Percentiles rank a stretch among this genome's conserved stretches.
These are phyloP conservation scores for Galium porrigens DNA, from an alignment of 305 asterid genomes.

Conservation along the genomic window DNA sequence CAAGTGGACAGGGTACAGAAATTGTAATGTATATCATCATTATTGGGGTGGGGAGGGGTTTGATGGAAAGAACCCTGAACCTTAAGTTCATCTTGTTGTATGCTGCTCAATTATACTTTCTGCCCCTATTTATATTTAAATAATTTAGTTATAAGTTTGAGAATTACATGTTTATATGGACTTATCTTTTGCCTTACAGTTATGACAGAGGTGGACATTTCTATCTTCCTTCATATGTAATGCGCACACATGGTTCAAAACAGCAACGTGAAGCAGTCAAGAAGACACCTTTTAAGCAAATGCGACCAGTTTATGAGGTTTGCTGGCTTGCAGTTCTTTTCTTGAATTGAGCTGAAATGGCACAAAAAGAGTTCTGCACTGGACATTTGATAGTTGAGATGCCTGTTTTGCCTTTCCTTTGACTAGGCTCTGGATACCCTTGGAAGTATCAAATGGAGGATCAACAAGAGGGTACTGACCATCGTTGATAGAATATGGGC, in stretches of 20 bases:
- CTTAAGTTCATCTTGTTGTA: neutral
- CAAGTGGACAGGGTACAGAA: conserved; percentile 77
- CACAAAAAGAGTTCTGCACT: neutral
- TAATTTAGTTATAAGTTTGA: neutral
- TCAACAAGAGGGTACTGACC: conserved; percentile 66
- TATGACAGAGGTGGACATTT: conserved; percentile 84
- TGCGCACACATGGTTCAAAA: conserved; percentile 93
- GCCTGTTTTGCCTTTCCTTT: conserved; percentile 16
- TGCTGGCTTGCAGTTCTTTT: conserved; percentile 9
- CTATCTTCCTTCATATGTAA: conserved; percentile 69
- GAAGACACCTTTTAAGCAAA: conserved; percentile 47
- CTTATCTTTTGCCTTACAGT: conserved; percentile 25
- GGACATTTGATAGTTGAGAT: conserved; percentile 1
- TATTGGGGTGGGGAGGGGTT: neutral
- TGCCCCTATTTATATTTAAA: neutral
- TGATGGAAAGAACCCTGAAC: neutral
- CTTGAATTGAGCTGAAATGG: neutral
- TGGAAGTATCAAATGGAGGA: conserved; percentile 90
- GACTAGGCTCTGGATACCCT: conserved; percentile 82
- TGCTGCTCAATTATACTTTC: neutral
- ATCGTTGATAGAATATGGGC: conserved; percentile 85
- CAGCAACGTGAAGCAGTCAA: conserved; percentile 79
- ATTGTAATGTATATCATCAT: conserved; percentile 7
- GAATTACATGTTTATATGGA: conserved; percentile 1
- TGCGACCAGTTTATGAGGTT: conserved; percentile 75